Percentiles rank a stretch among this genome's conserved stretches.
These are phyloP conservation scores for Auricularia cornea DNA, from an alignment of 768 basidiomycete species.

Conservation along the genomic window DNA sequence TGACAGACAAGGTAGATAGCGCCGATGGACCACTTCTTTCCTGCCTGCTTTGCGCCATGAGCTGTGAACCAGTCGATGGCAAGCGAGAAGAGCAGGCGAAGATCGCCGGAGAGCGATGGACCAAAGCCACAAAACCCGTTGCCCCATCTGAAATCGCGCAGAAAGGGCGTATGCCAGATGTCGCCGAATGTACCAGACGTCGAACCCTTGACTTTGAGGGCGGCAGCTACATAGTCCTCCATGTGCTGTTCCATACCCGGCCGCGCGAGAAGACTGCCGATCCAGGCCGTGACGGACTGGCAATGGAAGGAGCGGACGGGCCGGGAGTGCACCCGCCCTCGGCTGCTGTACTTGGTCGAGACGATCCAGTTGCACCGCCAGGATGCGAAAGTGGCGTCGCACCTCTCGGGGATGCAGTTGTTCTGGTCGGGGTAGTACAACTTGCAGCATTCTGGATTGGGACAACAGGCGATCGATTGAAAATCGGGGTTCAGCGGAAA, in stretches of 20 bases:
- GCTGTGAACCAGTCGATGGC: not conserved
- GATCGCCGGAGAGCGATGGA: not conserved
- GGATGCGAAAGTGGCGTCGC: not conserved
- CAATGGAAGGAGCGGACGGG: not conserved
- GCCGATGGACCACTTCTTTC: not conserved
- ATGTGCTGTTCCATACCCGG: not conserved
- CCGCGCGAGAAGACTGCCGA: not conserved
- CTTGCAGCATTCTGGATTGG: not conserved
- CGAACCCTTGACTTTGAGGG: not conserved
- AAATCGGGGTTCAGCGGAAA: too few relatives aligned
- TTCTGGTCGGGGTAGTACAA: not conserved
- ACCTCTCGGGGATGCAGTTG: not conserved
- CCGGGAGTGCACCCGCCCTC: not conserved
- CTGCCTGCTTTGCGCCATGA: not conserved
- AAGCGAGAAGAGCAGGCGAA: not conserved
- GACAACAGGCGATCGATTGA: not conserved
- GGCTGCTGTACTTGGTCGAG: not conserved
- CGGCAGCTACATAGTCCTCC: not conserved
- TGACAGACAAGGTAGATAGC: not conserved
- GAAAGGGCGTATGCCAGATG: not conserved
- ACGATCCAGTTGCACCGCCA: not conserved
- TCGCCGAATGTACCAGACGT: not conserved
- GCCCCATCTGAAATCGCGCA: not conserved
- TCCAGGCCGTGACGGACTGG: not conserved
- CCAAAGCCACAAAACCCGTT: not conserved